These are phyloP conservation scores for Quercus phellos DNA, from an alignment of 331 rosid genomes.

Conservation along the genomic window DNA sequence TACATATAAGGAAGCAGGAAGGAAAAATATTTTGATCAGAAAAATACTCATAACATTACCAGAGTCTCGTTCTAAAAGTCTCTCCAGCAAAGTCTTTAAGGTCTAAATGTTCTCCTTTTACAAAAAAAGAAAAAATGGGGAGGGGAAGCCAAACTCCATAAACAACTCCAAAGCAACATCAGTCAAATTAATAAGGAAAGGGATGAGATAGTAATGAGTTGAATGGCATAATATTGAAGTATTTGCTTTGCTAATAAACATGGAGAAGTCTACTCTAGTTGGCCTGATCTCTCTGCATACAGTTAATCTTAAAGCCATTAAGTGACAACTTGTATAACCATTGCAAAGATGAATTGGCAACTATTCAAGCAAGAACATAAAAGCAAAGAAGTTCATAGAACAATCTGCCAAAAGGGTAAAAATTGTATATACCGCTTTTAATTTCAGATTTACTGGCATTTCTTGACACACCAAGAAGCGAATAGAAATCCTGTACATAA, in stretches of 20 bases:
- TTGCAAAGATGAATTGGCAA: background rate
- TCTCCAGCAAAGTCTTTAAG: background rate
- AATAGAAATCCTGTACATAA: conserved; percentile 76
- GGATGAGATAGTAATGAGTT: background rate
- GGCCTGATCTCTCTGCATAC: background rate
- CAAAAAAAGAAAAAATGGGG: background rate
- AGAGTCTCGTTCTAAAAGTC: background rate
- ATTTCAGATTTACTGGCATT: conserved; percentile 89
- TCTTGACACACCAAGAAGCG: conserved; percentile 88
- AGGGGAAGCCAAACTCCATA: background rate
- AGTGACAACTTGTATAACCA: background rate
- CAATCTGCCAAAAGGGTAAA: background rate
- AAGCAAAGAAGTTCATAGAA: background rate
- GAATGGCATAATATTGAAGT: background rate
- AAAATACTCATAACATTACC: background rate
- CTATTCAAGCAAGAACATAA: background rate
- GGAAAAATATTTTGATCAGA: background rate
- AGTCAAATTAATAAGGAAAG: background rate
- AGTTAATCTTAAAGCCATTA: background rate
- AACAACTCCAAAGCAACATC: background rate
- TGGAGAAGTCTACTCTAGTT: background rate
- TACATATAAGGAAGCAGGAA: background rate
- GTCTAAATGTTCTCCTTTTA: background rate
- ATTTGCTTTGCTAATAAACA: background rate
- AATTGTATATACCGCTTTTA: conserved; percentile 65